Conservation (phyloP, 345 rosid genomes). For the Arabidopsis suecica region DNA sequence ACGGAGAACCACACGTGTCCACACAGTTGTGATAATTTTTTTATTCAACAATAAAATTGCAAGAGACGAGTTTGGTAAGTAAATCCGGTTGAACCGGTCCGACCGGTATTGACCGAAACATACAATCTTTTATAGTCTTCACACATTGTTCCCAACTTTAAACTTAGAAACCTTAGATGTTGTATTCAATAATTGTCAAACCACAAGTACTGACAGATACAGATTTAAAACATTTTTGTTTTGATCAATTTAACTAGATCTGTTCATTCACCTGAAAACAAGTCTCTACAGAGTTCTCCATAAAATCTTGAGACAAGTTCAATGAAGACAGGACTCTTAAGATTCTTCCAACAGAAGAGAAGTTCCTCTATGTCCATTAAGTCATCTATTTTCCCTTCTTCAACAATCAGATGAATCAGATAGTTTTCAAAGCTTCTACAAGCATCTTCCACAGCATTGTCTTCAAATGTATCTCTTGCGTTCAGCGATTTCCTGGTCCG, state of each 20-base stretch:
- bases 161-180: conserved; percentile 14
- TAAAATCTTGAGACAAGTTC: conserved; percentile 78
- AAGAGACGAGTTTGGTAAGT: too few species aligned
- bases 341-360: conserved; percentile 82
- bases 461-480: conserved; percentile 37
- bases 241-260: neutral
- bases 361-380: conserved; percentile 88
- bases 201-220: neutral
- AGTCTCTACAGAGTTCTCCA: conserved; percentile 77
- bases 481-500: conserved; percentile 33
- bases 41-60: neutral
- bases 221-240: conserved; percentile 9
- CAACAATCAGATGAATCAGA: conserved; percentile 76
- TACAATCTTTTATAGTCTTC: conserved; percentile 25
- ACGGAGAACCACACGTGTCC: conserved; percentile 47
- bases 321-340: conserved; percentile 72
- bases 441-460: conserved; percentile 66
- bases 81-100: neutral
- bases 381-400: conserved; percentile 78
- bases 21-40: conserved; percentile 4
- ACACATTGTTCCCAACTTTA: conserved; percentile 14
- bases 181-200: neutral
- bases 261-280: conserved; percentile 41
- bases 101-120: neutral
- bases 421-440: conserved; percentile 89